A percentile compares a stretch with the other conserved stretches of the same genome.
Conservation (phyloP, 2,329 filamentous ascomycete species). For the Beauveria bassiana region DNA sequence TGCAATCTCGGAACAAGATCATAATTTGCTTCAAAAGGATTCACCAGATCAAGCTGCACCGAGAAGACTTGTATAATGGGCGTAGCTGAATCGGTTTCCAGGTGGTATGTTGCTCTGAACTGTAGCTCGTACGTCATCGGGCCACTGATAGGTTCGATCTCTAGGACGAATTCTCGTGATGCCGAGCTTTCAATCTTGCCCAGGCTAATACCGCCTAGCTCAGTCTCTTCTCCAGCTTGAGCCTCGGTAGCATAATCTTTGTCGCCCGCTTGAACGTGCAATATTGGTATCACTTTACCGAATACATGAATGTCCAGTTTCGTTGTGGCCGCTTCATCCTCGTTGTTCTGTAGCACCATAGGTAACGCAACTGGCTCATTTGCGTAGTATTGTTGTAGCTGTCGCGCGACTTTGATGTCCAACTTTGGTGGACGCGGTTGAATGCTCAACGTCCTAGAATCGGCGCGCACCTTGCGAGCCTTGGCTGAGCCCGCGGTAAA, state of each 20-base stretch:
- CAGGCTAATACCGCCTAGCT: constrained; percentile 33
- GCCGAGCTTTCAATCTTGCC: constrained; percentile 40
- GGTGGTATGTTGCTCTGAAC: constrained; percentile 67
- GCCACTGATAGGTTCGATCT: constrained; percentile 40
- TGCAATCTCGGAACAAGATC: constrained; percentile 77
- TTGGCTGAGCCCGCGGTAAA: constrained; percentile 35
- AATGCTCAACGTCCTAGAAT: constrained; percentile 57
- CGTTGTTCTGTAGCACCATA: constrained; percentile 69
- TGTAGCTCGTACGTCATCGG: constrained; percentile 59
- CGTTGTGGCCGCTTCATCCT: constrained; percentile 69
- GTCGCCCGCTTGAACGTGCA: constrained; percentile 33
- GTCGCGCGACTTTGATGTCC: constrained; percentile 58
- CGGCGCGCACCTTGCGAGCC: constrained; percentile 39
- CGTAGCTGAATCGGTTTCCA: constrained; percentile 72
- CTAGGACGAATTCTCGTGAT: constrained; percentile 37
- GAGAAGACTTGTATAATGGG: constrained; percentile 67
- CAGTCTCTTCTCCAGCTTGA: constrained; percentile 32
- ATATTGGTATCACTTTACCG: constrained; percentile 45
- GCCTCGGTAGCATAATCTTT: constrained; percentile 26
- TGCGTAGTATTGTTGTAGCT: constrained; percentile 70
- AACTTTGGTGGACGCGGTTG: constrained; percentile 89
- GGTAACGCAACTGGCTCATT: constrained; percentile 66
- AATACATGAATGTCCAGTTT: constrained; percentile 62
- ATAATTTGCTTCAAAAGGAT: constrained; percentile 87
- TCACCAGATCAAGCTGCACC: constrained; percentile 64